Evolutionary conservation across 208 protist species (phyloP).

Genomic region (Novymonas esmeraldas): DNA sequence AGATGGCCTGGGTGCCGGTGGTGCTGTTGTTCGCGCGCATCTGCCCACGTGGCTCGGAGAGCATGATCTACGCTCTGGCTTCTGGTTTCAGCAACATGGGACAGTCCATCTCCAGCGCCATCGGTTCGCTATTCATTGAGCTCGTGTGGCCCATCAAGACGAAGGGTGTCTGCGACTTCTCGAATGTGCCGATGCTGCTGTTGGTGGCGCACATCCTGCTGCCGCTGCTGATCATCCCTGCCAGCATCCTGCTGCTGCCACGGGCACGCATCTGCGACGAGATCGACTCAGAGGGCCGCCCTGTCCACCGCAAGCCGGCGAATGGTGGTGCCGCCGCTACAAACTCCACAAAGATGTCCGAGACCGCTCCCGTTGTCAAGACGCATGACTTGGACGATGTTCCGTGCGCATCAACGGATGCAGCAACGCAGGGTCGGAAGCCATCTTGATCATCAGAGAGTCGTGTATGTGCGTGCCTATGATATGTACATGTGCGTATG

Average conservation of each 20-base stretch:
- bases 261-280: slow-evolving; percentile 60
- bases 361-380: too few species aligned
- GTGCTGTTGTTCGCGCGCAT: slow-evolving; percentile 74
- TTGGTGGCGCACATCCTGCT: slow-evolving; percentile 49
- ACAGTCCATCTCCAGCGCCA: slow-evolving; percentile 31
- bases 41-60: slow-evolving; percentile 72
- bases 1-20: slow-evolving; percentile 69
- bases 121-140: slow-evolving; percentile 62
- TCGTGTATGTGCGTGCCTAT: too few species aligned
- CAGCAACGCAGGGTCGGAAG: too few species aligned
- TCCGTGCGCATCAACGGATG: too few species aligned
- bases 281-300: slow-evolving; percentile 47
- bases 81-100: slow-evolving; percentile 79
- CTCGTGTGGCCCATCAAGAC: slow-evolving; percentile 42
- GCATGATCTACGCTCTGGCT: slow-evolving; percentile 67
- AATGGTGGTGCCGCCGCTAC: too few species aligned
- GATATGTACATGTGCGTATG: too few species aligned
- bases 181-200: slow-evolving; percentile 50
- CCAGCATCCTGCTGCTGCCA: slow-evolving; percentile 70
- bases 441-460: too few species aligned
- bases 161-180: slow-evolving; percentile 53
- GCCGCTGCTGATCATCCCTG: slow-evolving; percentile 44
- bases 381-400: too few species aligned
- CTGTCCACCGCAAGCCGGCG: slow-evolving; percentile 15
- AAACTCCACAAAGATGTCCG: too few species aligned